phyloP scores from a whole-genome alignment of 2,329 filamentous ascomycete species.

The Madurella mycetomatis region DNA sequence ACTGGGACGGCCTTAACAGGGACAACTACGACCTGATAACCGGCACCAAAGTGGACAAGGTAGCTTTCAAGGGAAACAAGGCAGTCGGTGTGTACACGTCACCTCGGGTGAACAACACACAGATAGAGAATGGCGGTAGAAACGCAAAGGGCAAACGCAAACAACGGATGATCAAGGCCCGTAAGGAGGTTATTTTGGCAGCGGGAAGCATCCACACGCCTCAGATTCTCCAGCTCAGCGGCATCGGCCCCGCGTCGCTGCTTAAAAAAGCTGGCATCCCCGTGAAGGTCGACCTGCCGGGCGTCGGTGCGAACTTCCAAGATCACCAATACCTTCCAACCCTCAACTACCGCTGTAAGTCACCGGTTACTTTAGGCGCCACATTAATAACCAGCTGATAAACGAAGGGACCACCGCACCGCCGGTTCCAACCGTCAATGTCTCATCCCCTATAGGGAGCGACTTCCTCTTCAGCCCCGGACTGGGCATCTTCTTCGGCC shows the following conservation, averaged over 20 bases:
- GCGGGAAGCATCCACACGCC: slow-evolving; percentile 40
- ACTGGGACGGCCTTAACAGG: slow-evolving; percentile 8
- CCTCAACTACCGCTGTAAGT: slow-evolving; percentile 16
- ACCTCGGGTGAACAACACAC: not conserved
- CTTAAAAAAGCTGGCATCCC: slow-evolving; percentile 41
- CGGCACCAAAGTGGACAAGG: slow-evolving; percentile 3
- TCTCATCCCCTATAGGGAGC: not conserved
- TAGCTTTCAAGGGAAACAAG: not conserved
- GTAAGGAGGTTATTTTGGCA: slow-evolving; percentile 36
- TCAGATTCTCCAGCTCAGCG: slow-evolving; percentile 39
- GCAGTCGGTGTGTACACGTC: slow-evolving; percentile 4
- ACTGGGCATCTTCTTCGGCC: not conserved
- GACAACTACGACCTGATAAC: slow-evolving; percentile 11
- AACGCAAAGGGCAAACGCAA: not conserved
- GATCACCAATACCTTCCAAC: slow-evolving; percentile 29
- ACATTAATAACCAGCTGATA: not conserved
- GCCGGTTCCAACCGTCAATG: not conserved
- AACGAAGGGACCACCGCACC: not conserved
- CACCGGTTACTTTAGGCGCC: not conserved
- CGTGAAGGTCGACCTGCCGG: slow-evolving; percentile 51
- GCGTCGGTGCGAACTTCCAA: slow-evolving; percentile 48
- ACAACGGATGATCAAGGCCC: not conserved
- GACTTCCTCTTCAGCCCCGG: not conserved
- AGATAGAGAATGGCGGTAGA: not conserved
- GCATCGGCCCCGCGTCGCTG: slow-evolving; percentile 34